Base-by-base conservation (phyloP, 139 green algal genomes). In the Pseudopediastrum boryanum region DNA sequence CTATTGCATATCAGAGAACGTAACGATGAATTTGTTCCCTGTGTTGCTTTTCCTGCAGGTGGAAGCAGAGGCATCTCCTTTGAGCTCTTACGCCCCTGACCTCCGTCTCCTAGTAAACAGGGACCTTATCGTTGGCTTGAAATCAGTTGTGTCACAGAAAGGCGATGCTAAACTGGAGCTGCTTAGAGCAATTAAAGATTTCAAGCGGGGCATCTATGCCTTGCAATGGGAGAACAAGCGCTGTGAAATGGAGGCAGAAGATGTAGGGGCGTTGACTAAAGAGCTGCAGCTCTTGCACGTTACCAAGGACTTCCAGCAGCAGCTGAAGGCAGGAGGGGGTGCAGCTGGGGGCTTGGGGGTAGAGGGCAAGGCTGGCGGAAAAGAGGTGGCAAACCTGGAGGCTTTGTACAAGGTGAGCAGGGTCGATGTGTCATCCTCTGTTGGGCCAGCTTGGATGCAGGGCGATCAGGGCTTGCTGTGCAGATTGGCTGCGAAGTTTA, bases 221-320 rank as follows among this genome's bases (percentile, higher is more conserved):
- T 70, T 92, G 50, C 62, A 95, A 82, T 96, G 92, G 92, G 83
- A 93, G 69, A 87, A 89, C 39, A 52, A 83, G 42, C 79, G 62
- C 39, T 69, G 78, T 9, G 84, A 85, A 29, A 89, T 90, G 85
- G 51, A 79, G 73, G 79, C 87, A 33, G 85, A 87, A n/a, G 91
- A 96, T 74, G 54, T 92, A 48, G 39, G 65, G 5, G 85, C 88
- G 77, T 81, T 86, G 59, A 87, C 86, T 7, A 85, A 83, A 46
- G 88, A 96, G 77, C 80, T 96, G 67, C 92, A 96, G 88, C 87
- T 96, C 71, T 75, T 95, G 43, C 87, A 92, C 42, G 90, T 95
- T 12, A 94, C 89, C 3, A 86, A 91, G 35, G 85, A 90, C 43
- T 81, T 93, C 72, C 89, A 93, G 69, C 81, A 80, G 67, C 46